Base-by-base conservation (phyloP, 768 basidiomycete genomes). In the Auriscalpium vulgare region DNA sequence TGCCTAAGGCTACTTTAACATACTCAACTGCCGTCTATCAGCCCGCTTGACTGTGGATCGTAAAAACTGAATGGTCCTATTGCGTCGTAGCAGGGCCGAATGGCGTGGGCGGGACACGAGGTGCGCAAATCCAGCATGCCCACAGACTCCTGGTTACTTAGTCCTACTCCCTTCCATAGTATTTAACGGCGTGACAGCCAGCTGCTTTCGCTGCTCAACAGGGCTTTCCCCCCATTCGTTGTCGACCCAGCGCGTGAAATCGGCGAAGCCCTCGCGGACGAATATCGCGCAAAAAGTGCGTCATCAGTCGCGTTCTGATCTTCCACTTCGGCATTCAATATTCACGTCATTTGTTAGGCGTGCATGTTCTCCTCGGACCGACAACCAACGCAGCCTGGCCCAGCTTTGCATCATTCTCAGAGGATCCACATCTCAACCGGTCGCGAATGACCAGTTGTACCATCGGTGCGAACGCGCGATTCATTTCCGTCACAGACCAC, bases 351-450 rank as follows among this genome's bases (percentile, higher is more conserved):
- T 47, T 14, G 16, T 11, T 35, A 76, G 75, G 75, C 38, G 64
- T 63, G 16, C 75, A 78, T 63, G 71, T 82, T 38, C 68, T 83
- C 0, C 74, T 84, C n/a, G 83, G 75, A 1, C 84, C 83, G 2
- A 85, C 84, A 2, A 76, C 82, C 59, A 85, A 85, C 62, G 85
- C 78, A 23, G 78, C 23, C 68, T 81, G 80, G 7, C 74, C 78
- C 50, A 71, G 75, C 23, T 87, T 85, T 61, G 84, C 85, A 61
- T 81, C 78, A 11, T 84, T 83, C 64, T 78, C 81, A 4, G 83
- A 84, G 66, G 83, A 85, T 64, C 82, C 83, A 13, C 71, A 74
- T 54, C 63, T 83, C 49, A 78, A 76, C 50, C 82, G 78, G 10
- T 78, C 70, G 9, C 75, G 1, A 84, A 85, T 64, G 83, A 85